Base-by-base conservation (phyloP, 73 alveolate genomes). In the Stentor roeselii region DNA sequence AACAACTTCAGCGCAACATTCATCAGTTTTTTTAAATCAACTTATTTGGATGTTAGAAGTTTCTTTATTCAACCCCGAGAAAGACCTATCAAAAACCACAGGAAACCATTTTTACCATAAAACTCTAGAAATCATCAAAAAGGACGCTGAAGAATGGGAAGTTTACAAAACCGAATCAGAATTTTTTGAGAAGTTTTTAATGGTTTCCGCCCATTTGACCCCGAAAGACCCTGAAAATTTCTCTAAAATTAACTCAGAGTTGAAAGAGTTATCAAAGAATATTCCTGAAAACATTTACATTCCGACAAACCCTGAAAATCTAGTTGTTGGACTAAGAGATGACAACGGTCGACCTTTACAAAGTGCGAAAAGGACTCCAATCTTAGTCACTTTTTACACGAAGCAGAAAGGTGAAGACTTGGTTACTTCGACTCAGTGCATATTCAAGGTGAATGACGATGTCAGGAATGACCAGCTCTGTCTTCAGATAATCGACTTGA, bases 381-480 rank as follows among this genome's bases (percentile, higher is more conserved):
- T 67, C 34, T 67, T 67, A 67, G 41, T 67, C 41, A 67, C 80
- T 30, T 67, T 67, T 67, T 27, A 27, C 37, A 67, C 80, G 34
- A 67, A 67, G 1, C 21, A 67, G 11, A 67, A 0, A 1, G 34
- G 34, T 21, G 37, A 67, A 1, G 41, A 67, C 27, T 30, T 21
- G 37, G 21, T 40, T 27, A 67, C 11, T 1, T 11, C 21, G 11
- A 67, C 37, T 1, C 80, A 67, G 41, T 67, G 80, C 39, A 76
- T 76, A n/a, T 76, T 76, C 39, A 76, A 76, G 2, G 84, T 41
- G 34, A 76, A 76, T 76, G 84, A 76, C 39, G 84, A 76, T 76
- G 84, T 76, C 14, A 34, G 84, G 21, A 41, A 39, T 2, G 84
- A 76, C 59, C 74, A 76, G 34, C 67, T 76, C 6, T 37, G 75